Evolutionary conservation across 192 early-diverging fungal species (phyloP).

Genomic region (Haplosporangium gracile): DNA sequence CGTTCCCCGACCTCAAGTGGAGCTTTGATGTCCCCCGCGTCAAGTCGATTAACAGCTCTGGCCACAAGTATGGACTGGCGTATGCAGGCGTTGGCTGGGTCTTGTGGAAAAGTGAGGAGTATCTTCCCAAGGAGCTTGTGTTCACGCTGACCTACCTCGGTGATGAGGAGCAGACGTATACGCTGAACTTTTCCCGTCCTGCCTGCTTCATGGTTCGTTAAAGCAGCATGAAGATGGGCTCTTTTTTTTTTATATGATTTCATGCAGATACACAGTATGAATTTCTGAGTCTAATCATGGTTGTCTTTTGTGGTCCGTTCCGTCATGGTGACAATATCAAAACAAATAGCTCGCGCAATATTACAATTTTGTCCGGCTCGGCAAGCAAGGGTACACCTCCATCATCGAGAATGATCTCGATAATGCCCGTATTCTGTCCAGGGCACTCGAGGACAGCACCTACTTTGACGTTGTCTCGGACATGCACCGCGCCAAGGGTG

Average conservation of each 20-base stretch:
- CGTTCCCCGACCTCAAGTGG: constrained; percentile 81
- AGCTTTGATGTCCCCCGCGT: constrained; percentile 72
- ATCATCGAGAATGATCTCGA: constrained; percentile 70
- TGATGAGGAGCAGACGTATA: constrained; percentile 75
- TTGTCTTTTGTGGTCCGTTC: background rate
- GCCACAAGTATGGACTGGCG: constrained; percentile 90
- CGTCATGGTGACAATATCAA: background rate
- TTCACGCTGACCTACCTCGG: constrained; percentile 85
- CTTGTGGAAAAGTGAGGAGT: constrained; percentile 77
- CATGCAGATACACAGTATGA: background rate
- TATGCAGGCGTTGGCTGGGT: constrained; percentile 90
- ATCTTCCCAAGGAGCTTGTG: constrained; percentile 79
- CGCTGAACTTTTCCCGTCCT: constrained; percentile 83
- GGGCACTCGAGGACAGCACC: constrained; percentile 67
- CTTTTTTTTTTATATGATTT: background rate
- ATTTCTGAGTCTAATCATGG: background rate
- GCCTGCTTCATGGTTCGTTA: constrained; percentile 70
- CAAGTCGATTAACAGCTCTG: constrained; percentile 84
- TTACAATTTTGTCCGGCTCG: constrained; percentile 83
- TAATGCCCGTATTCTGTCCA: constrained; percentile 70
- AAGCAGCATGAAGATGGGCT: background rate
- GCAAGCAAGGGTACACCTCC: constrained; percentile 69
- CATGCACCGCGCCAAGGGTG: constrained; percentile 67
- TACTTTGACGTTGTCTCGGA: constrained; percentile 74
- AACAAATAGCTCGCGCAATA: constrained; percentile 73